These are phyloP conservation scores for Kodamaea restingae DNA, from an alignment of 805 yeast species.

Conservation along the genomic window DNA sequence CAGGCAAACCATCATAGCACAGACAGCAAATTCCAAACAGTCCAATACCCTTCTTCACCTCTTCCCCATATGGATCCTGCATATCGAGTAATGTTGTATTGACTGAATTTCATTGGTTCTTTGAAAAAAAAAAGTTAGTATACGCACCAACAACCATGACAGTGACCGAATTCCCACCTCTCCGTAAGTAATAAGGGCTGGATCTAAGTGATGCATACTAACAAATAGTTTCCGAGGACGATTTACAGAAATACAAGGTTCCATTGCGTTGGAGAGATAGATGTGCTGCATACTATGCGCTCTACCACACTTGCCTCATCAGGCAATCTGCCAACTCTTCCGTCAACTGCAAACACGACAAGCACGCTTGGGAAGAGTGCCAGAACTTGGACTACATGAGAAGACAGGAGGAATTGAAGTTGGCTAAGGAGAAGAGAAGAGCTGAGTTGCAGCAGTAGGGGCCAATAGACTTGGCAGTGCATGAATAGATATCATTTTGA, in stretches of 20 bases:
- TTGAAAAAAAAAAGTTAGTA: slow-evolving; percentile 3
- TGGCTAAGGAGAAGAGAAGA: slow-evolving; percentile 43
- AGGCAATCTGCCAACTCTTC: slow-evolving; percentile 42
- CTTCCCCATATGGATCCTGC: background rate
- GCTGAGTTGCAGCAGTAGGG: too few species aligned
- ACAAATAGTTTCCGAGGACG: slow-evolving; percentile 68
- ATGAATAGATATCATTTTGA: background rate
- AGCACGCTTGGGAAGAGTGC: slow-evolving; percentile 83
- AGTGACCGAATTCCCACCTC: slow-evolving; percentile 41
- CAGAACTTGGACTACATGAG: slow-evolving; percentile 77
- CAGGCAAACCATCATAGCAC: too few species aligned
- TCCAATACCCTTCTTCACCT: background rate
- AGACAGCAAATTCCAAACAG: too few species aligned
- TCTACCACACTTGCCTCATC: slow-evolving; percentile 40
- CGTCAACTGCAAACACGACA: slow-evolving; percentile 64
- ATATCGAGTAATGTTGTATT: slow-evolving; percentile 2
- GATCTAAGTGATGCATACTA: background rate
- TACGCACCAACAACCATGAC: slow-evolving; percentile 13
- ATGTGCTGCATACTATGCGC: slow-evolving; percentile 59
- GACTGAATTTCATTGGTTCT: slow-evolving; percentile 16
- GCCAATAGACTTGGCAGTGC: background rate
- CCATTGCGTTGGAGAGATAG: slow-evolving; percentile 81
- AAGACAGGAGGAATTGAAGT: slow-evolving; percentile 69
- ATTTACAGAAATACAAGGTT: slow-evolving; percentile 72
- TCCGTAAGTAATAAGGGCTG: slow-evolving; percentile 28